A percentile compares a stretch with the other conserved stretches of the same genome.
phyloP scores from a whole-genome alignment of 2,329 filamentous ascomycete species.

The Purpureocillium takamizusanense region DNA sequence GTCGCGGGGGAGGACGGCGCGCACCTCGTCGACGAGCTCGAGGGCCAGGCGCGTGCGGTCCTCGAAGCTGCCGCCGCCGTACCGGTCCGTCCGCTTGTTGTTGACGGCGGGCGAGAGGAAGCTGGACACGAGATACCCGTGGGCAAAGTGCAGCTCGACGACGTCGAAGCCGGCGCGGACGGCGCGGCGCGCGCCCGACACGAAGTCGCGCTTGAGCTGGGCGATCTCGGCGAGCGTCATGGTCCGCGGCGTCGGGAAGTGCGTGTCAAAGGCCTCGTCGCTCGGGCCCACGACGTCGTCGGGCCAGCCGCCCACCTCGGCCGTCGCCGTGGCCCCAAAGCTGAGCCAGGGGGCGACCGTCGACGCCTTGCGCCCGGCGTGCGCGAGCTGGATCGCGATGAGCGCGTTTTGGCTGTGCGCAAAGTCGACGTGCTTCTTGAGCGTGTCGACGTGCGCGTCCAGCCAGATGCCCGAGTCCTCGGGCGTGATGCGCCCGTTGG shows the following conservation, averaged over 20 bases:
- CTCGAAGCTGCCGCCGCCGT: constrained; percentile 62
- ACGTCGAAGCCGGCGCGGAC: constrained; percentile 59
- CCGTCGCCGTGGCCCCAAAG: constrained; percentile 39
- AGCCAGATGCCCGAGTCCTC: constrained; percentile 62
- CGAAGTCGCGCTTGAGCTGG: constrained; percentile 52
- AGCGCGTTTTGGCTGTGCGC: constrained; percentile 46
- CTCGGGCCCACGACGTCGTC: constrained; percentile 38
- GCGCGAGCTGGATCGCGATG: constrained; percentile 64
- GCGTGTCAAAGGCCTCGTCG: constrained; percentile 44
- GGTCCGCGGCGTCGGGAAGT: constrained; percentile 50
- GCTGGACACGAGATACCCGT: constrained; percentile 65
- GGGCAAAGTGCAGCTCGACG: constrained; percentile 67
- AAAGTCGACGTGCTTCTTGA: constrained; percentile 53
- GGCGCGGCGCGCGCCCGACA: constrained; percentile 42
- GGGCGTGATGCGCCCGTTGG: constrained; percentile 65
- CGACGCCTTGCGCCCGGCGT: constrained; percentile 59
- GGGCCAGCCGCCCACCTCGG: constrained; percentile 43
- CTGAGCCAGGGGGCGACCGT: constrained; percentile 55
- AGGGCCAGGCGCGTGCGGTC: constrained; percentile 61
- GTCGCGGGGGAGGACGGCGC: constrained; percentile 51
- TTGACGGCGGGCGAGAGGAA: constrained; percentile 68
- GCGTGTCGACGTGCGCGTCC: constrained; percentile 55
- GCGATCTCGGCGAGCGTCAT: constrained; percentile 60
- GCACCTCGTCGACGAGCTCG: constrained; percentile 55
- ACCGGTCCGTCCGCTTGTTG: constrained; percentile 54